Conservation (phyloP, 164 flowering plant genomes). For the Piper betle region DNA sequence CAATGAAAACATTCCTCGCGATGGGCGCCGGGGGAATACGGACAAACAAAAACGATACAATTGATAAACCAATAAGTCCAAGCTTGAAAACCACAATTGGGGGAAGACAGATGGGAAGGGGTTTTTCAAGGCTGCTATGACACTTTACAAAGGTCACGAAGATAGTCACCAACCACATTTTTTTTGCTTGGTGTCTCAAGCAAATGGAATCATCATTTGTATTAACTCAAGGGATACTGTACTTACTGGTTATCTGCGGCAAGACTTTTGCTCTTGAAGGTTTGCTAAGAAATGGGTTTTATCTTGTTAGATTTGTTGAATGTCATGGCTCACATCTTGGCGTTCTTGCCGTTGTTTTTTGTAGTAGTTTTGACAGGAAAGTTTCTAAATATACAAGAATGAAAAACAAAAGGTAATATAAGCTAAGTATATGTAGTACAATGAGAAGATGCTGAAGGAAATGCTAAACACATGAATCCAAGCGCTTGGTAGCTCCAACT, state of each 20-base stretch:
- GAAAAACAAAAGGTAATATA: neutral
- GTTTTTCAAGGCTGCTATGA: neutral
- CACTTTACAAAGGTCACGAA: neutral
- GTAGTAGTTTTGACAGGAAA: neutral
- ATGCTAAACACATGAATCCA: neutral
- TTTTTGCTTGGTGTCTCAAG: neutral
- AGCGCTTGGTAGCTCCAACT: neutral
- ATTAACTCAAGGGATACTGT: neutral
- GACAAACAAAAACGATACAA: neutral
- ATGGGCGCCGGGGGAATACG: neutral
- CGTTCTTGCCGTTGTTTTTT: neutral
- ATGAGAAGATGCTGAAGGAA: neutral
- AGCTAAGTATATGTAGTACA: neutral
- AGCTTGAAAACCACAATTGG: neutral
- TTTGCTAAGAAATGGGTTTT: neutral
- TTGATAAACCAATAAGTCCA: neutral
- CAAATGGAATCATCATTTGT: neutral
- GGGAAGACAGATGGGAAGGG: neutral
- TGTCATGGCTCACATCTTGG: neutral
- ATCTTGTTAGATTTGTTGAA: neutral
- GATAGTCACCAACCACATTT: neutral
- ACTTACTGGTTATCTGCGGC: neutral
- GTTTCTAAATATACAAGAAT: neutral
- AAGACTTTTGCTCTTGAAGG: neutral
- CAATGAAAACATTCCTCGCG: neutral